These are phyloP conservation scores for Theobroma grandiflorum DNA, from an alignment of 441 rosid genomes.

Conservation along the genomic window DNA sequence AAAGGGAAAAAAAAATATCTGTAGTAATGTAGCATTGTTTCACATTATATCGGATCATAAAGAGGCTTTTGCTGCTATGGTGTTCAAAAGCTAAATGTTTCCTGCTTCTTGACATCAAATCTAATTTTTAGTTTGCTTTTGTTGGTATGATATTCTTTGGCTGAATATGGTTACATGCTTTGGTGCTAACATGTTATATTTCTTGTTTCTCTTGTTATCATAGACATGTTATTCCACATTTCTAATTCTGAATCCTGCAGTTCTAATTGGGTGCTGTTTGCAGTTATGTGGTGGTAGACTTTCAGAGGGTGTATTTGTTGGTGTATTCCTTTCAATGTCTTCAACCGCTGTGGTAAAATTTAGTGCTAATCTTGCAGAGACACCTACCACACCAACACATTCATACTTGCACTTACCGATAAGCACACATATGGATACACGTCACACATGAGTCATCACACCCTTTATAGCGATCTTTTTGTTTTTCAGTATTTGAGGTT, in stretches of 20 bases:
- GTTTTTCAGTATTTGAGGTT: background rate
- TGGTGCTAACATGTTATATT: slow-evolving; percentile 4
- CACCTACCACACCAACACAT: background rate
- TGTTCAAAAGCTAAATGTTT: background rate
- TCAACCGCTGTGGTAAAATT: slow-evolving; percentile 90
- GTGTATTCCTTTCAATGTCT: slow-evolving; percentile 93
- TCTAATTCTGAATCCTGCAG: background rate
- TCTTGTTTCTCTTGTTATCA: background rate
- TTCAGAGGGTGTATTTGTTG: slow-evolving; percentile 93
- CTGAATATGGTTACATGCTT: slow-evolving; percentile 7
- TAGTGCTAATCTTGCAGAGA: slow-evolving; percentile 7
- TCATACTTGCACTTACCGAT: background rate
- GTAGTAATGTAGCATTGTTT: background rate
- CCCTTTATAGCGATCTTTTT: background rate
- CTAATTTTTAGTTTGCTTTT: background rate
- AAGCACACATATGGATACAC: background rate
- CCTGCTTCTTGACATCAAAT: slow-evolving; percentile 6
- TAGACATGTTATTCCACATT: background rate
- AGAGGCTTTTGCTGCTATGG: background rate
- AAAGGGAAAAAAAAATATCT: background rate
- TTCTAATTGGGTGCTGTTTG: slow-evolving; percentile 36
- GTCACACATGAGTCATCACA: background rate
- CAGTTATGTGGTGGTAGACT: slow-evolving; percentile 96
- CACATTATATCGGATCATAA: slow-evolving; percentile 6
- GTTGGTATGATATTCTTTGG: background rate